phyloP scores from a whole-genome alignment of 306 rosid genomes.

The Psophocarpus tetragonolobus region DNA sequence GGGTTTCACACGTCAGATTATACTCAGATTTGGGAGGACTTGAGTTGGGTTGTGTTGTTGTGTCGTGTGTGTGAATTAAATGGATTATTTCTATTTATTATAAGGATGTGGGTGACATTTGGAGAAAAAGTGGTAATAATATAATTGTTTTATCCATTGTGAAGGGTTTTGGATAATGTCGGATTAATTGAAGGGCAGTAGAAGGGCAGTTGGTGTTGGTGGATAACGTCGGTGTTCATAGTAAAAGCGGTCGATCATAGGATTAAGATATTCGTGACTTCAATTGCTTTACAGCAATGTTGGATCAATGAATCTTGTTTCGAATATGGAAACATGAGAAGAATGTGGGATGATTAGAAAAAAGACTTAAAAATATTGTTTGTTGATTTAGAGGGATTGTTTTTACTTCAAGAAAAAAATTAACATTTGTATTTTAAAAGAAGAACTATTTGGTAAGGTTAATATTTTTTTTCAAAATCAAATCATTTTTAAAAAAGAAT shows the following conservation, averaged over 20 bases:
- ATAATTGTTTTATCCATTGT: background rate
- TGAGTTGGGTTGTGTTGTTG: background rate
- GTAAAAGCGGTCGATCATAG: background rate
- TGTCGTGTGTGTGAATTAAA: background rate
- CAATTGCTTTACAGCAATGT: slow-evolving; percentile 23
- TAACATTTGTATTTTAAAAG: too few relatives aligned
- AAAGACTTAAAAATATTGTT: background rate
- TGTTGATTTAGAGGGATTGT: background rate
- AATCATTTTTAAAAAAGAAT: too few relatives aligned
- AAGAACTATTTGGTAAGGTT: too few relatives aligned
- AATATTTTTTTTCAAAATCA: too few relatives aligned
- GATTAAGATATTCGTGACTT: slow-evolving; percentile 49
- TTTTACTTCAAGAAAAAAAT: too few relatives aligned
- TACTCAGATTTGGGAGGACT: background rate
- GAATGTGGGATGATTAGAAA: background rate
- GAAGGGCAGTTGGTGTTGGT: slow-evolving; percentile 29
- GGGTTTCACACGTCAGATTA: slow-evolving; percentile 42
- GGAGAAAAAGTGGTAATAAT: background rate
- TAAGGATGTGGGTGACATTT: slow-evolving; percentile 13
- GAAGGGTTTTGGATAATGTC: slow-evolving; percentile 37
- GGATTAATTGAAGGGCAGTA: slow-evolving; percentile 18
- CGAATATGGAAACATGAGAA: background rate
- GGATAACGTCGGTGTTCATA: slow-evolving; percentile 33
- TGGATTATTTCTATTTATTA: background rate
- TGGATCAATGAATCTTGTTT: background rate